Evolutionary conservation across 805 yeast genomes (phyloP).

Genomic region (Yamadazyma phyllophila): DNA sequence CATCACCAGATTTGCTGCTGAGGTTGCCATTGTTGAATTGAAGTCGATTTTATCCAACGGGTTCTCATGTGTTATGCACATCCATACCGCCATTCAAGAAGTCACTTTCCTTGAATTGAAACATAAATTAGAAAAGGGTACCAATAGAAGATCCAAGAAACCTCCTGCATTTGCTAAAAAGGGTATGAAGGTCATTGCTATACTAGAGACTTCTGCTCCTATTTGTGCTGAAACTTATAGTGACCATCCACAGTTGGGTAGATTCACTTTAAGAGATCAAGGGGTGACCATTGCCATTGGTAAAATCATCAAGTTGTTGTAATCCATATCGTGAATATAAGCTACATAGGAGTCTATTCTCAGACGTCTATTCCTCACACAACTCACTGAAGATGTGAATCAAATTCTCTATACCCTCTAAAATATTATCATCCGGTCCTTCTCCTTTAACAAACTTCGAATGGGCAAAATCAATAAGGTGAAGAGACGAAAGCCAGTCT

Average conservation of each 20-base stretch:
- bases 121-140: conserved; percentile 94
- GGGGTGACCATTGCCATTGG: conserved; percentile 98
- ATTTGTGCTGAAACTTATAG: conserved; percentile 91
- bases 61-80: conserved; percentile 96
- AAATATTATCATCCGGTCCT: conserved; percentile 69
- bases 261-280: conserved; percentile 98
- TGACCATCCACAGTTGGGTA: conserved; percentile 94
- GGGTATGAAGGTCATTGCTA: conserved; percentile 97
- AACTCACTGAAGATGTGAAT: conserved; percentile 39
- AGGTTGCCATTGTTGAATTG: conserved; percentile 94
- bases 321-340: neutral
- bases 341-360: too few species aligned
- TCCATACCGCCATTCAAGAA: conserved; percentile 98
- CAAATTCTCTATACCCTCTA: conserved; percentile 68
- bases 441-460: conserved; percentile 58
- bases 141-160: conserved; percentile 93
- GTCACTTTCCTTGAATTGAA: conserved; percentile 76
- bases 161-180: conserved; percentile 98
- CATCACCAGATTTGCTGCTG: conserved; percentile 89
- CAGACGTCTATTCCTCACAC: neutral
- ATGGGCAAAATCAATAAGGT: conserved; percentile 90
- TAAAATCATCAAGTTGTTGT: conserved; percentile 77
- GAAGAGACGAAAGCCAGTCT: conserved; percentile 52
- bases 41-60: conserved; percentile 94
- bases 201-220: conserved; percentile 79